Evolutionary conservation across 2,329 filamentous ascomycete genomes (phyloP), one percentile per base, ranked within the genome.

Genomic region (Trichoderma sp.): DNA sequence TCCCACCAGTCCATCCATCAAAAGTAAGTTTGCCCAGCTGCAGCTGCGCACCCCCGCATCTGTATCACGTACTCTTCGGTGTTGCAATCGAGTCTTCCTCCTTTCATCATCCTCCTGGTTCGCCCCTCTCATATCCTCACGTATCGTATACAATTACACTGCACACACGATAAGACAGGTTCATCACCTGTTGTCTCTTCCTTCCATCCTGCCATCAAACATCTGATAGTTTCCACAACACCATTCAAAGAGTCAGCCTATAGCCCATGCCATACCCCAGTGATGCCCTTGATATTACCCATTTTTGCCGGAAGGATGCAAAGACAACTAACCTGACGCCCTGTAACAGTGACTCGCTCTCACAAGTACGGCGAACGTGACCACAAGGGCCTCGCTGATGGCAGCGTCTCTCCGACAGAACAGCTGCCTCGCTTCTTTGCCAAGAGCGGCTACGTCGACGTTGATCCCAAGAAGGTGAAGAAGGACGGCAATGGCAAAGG

Each of bases 291-390:
- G 24, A 28, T 28, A 28, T 32, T 55, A 2, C 51, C 26, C 51
- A 49, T n/a, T 55, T 24, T 30, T 34, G 51, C 61, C 11, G 30
- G 51, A 43, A 55, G 24, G 21, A 58, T n/a, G 18, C 8, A n/a
- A 8, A n/a, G 6, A 4, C 26, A 49, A 61, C 63, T 69, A 61
- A 69, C 61, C 21, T 43, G n/a, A 24, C 18, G 6, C 30, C 32
- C 14, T 43, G 60, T 54, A n/a, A 51, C 75, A 97, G 94, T 99
- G 95, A 97, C 96, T 84, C 95, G 96, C 80, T 96, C 95, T 73
- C 93, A 95, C 89, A 99, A 98, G 86, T 88, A 86, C 85, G 97
- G 94, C 83, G 93, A 97, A 82, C 94, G 94, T 83, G 91, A 96
- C 85, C 92, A 97, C 84, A 89, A 89, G 76, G 91, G 87, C 77